phyloP scores from a whole-genome alignment of 805 yeast species.

The Monosporozyma unispora region DNA sequence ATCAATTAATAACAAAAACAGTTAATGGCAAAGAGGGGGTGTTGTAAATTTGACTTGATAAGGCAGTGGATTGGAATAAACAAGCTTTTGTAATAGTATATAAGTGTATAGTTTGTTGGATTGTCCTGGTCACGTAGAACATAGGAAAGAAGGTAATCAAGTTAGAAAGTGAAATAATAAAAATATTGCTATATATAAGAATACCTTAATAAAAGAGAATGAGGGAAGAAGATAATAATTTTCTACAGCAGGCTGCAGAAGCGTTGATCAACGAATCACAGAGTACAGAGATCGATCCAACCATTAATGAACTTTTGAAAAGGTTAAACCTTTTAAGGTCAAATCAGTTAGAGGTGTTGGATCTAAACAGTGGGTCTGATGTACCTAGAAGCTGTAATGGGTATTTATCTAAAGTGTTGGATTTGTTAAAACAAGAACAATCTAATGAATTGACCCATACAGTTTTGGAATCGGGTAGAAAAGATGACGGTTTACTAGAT shows the following conservation, averaged over 20 bases:
- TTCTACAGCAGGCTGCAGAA: constrained; percentile 22
- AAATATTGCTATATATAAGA: neutral
- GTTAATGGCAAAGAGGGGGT: neutral
- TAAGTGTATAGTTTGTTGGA: neutral
- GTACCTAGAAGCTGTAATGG: neutral
- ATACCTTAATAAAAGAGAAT: too few species aligned
- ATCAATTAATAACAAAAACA: neutral
- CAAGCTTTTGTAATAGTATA: neutral
- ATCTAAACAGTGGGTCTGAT: neutral
- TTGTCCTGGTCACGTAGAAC: neutral
- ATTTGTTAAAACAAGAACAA: neutral
- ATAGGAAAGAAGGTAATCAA: neutral
- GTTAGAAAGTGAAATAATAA: neutral
- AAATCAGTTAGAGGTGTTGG: neutral
- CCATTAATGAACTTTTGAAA: constrained; percentile 16
- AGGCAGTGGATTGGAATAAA: neutral
- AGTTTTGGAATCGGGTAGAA: neutral
- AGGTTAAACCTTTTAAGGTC: constrained; percentile 6
- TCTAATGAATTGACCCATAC: neutral
- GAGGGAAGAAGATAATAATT: constrained; percentile 14
- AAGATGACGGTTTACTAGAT: too few species aligned
- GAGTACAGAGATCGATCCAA: constrained; percentile 15
- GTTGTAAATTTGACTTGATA: neutral
- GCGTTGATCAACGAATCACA: constrained; percentile 17
- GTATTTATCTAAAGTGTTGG: neutral